Percentiles rank a stretch among this genome's conserved stretches.
Evolutionary conservation across 192 early-diverging fungal genomes (phyloP).

Genomic region (Gigaspora rosea): DNA sequence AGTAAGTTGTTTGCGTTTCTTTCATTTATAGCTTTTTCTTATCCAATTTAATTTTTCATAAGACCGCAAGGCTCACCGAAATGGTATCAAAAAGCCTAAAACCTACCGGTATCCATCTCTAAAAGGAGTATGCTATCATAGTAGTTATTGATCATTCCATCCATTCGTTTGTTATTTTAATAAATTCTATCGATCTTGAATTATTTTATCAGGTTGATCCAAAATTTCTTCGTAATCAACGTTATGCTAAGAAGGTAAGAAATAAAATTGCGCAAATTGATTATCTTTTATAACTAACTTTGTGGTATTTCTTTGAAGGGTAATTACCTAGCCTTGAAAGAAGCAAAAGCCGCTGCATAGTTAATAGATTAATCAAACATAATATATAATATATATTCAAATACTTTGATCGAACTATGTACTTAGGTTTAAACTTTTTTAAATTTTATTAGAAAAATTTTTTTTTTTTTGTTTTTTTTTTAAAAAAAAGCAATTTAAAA

Average conservation of each 20-base stretch:
- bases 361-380: no score
- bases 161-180: not conserved
- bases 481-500: no score
- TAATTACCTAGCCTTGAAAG: no score
- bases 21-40: constrained; percentile 1
- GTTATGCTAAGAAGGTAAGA: constrained; percentile 77
- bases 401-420: no score
- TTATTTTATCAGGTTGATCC: constrained; percentile 40
- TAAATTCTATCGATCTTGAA: not conserved
- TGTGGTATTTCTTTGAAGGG: no score
- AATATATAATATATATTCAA: no score
- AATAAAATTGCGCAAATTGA: no score
- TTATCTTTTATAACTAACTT: no score
- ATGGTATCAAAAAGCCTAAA: constrained; percentile 99
- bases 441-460: no score
- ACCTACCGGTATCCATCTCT: constrained; percentile 84
- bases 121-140: constrained; percentile 85
- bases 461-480: no score
- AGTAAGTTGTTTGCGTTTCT: constrained; percentile 55
- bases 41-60: constrained; percentile 15
- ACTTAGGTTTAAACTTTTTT: no score
- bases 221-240: constrained; percentile 97
- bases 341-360: no score
- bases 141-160: constrained; percentile 28
- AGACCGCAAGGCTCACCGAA: constrained; percentile 98